phyloP scores from a whole-genome alignment of 345 rosid species.

The Abelmoschus esculentus region DNA sequence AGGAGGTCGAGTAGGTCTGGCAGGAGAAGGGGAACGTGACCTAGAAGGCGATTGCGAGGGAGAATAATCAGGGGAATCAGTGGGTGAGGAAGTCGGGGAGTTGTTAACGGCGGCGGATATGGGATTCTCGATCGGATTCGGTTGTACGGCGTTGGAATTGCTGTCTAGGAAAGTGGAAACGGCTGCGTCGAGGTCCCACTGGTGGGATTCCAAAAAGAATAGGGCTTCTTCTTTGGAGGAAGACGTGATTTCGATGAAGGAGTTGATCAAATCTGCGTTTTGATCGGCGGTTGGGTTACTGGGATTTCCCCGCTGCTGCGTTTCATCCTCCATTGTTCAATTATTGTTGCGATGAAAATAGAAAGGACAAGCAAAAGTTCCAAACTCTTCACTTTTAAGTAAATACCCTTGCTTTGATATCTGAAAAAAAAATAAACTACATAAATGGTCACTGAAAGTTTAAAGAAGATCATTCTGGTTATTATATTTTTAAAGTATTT shows the following conservation, averaged over 20 bases:
- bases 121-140: conserved; percentile 9
- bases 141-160: conserved; percentile 15
- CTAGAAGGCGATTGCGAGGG: conserved; percentile 56
- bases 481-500: too few relatives aligned
- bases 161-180: conserved; percentile 84
- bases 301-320: conserved; percentile 17
- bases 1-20: conserved; percentile 35
- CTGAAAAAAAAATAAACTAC: neutral
- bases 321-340: conserved; percentile 25
- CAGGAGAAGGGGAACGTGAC: conserved; percentile 56
- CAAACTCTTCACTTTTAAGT: neutral
- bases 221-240: conserved; percentile 69
- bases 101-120: conserved; percentile 16
- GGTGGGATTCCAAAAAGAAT: conserved; percentile 84
- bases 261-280: conserved; percentile 33
- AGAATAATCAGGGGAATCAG: conserved; percentile 41
- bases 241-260: conserved; percentile 86
- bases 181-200: conserved; percentile 85
- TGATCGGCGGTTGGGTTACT: conserved; percentile 6
- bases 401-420: neutral
- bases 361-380: neutral
- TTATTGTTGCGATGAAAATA: neutral
- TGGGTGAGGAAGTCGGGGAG: conserved; percentile 32
- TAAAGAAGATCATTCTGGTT: too few relatives aligned
- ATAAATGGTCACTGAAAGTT: too few relatives aligned